phyloP scores from a whole-genome alignment of 345 rosid genomes.

The Salix exigua region DNA sequence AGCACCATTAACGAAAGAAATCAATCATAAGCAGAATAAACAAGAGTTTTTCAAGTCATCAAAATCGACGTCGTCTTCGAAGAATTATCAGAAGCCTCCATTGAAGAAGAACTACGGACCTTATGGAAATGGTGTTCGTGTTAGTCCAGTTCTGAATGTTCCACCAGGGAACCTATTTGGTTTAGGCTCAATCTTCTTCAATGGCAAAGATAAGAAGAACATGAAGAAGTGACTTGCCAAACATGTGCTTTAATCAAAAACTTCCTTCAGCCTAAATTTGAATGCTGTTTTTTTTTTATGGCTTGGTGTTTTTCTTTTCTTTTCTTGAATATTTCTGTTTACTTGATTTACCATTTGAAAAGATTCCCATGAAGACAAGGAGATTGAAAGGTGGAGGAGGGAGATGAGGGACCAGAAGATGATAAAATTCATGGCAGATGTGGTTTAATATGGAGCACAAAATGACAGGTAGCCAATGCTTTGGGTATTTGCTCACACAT shows the following conservation, averaged over 20 bases:
- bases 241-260: background rate
- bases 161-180: conserved; percentile 66
- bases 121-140: conserved; percentile 44
- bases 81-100: conserved; percentile 61
- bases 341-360: background rate
- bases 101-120: conserved; percentile 62
- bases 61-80: conserved; percentile 17
- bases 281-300: background rate
- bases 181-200: conserved; percentile 62
- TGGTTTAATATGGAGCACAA: conserved; percentile 26
- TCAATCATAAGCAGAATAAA: conserved; percentile 44
- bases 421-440: conserved; percentile 29
- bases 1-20: conserved; percentile 28
- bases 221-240: conserved; percentile 36
- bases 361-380: conserved; percentile 5
- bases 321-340: background rate
- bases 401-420: conserved; percentile 10
- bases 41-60: conserved; percentile 26
- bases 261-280: background rate
- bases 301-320: background rate
- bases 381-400: conserved; percentile 1
- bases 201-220: conserved; percentile 54
- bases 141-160: conserved; percentile 67
- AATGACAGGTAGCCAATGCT: conserved; percentile 40
- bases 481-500: conserved; percentile 8